phyloP scores from a whole-genome alignment of 768 basidiomycete genomes.

The Panellus pusillus region DNA sequence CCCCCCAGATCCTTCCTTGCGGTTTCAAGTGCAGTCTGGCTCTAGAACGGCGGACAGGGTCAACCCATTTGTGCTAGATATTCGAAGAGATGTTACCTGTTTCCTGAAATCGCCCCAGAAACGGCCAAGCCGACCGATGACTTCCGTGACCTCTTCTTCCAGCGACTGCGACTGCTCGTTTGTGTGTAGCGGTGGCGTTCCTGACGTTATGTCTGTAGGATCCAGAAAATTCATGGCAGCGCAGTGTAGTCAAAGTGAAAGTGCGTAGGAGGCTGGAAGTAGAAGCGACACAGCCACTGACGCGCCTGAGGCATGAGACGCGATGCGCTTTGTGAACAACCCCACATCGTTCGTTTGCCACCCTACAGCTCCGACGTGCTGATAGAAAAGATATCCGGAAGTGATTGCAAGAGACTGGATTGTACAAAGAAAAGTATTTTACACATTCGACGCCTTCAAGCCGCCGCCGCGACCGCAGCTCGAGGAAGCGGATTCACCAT shows the following conservation, averaged over 20 bases:
- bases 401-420: not conserved
- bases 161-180: slow-evolving; percentile 51
- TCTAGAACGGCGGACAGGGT: slow-evolving; percentile 39
- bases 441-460: slow-evolving; percentile 13
- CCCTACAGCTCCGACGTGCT: too few species aligned
- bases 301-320: too few species aligned
- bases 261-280: too few species aligned
- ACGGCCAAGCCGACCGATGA: slow-evolving; percentile 80
- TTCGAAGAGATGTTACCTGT: slow-evolving; percentile 56
- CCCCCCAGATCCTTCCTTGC: slow-evolving; percentile 73
- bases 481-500: slow-evolving; percentile 27
- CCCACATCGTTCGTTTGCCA: too few species aligned
- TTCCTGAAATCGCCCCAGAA: slow-evolving; percentile 93
- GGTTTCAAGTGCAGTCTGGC: slow-evolving; percentile 64
- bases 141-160: slow-evolving; percentile 87
- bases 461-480: slow-evolving; percentile 32
- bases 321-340: too few species aligned
- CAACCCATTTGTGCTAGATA: not conserved
- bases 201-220: slow-evolving; percentile 57
- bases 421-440: too few species aligned
- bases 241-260: slow-evolving; percentile 4
- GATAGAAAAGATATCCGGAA: too few species aligned
- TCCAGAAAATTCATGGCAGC: slow-evolving; percentile 67
- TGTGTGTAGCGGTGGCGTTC: slow-evolving; percentile 38
- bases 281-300: too few species aligned